Base-by-base conservation (phyloP, 192 early-diverging fungal genomes). In the Rhizophagus sp. region DNA sequence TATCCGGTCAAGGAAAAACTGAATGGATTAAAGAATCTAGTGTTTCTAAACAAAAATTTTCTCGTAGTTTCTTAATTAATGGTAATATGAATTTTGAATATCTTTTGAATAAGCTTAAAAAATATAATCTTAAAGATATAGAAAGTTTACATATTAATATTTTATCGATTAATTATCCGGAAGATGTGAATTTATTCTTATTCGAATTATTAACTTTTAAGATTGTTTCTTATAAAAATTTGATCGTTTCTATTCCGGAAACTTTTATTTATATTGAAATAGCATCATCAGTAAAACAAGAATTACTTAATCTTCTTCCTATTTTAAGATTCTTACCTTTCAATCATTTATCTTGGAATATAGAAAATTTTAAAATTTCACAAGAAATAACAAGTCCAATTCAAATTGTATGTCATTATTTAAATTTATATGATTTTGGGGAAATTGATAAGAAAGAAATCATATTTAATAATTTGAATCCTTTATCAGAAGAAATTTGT, bases 1-100 rank as follows among this genome's bases (percentile, higher is more conserved):
- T 72, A 34, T 73, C 79, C 7, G 79, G 67, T 50, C 65, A 72
- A 62, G 79, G 79, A 3, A 80, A 80, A 61, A 80, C 79, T n/a
- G 79, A 80, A 17, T 80, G 71, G 47, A 80, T 80, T 15, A 75
- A 75, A 52, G 27, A 72, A 25, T 0, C 17, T 10, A 62, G 69
- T 17, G 34, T 61, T 9, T 33, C 25, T 7, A 50, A 34, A 27
- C 11, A 15, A 24, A 78, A 24, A 36, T 36, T 62, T 33, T 57
- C 71, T 41, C 24, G 71, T 33, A 80, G 30, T 30, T 57, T 80
- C 12, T 34, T 79, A 22, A 50, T 79, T 19, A 61, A 50, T 62
- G 78, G 73, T 50, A 11, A 8, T 11, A 74, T 79, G 34, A 24
- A 73, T 12, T 62, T 57, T 72, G n/a, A 52, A n/a, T 33, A 57